A percentile compares a stretch with the other conserved stretches of the same genome.
phyloP scores from a whole-genome alignment of 1,284 basidiomycete species.

The Meira nashicola region DNA sequence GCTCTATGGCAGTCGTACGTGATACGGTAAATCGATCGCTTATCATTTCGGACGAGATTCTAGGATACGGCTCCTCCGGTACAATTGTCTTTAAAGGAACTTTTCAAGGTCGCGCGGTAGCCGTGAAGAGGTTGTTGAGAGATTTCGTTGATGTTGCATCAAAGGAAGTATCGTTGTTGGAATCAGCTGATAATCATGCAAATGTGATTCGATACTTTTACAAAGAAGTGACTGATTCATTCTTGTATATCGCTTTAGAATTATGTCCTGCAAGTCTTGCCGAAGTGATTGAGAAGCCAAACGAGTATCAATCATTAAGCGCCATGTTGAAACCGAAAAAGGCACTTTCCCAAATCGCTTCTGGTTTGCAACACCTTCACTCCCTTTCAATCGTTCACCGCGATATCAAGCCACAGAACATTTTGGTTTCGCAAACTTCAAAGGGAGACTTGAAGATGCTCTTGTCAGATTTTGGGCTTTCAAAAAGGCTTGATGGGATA shows the following conservation, averaged over 20 bases:
- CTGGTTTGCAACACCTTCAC: conserved; percentile 84
- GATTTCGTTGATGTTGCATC: conserved; percentile 93
- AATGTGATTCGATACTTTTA: conserved; percentile 97
- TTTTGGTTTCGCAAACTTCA: conserved; percentile 62
- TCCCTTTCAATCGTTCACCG: conserved; percentile 93
- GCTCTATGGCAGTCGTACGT: not conserved
- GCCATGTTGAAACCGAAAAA: conserved; percentile 65
- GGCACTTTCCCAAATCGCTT: conserved; percentile 79
- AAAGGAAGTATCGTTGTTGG: conserved; percentile 87
- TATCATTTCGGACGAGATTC: conserved; percentile 45
- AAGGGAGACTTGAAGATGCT: conserved; percentile 46
- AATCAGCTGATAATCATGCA: conserved; percentile 86
- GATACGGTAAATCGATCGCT: conserved; percentile 20
- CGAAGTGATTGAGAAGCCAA: conserved; percentile 71
- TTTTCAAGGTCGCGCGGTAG: conserved; percentile 89
- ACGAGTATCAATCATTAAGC: conserved; percentile 36
- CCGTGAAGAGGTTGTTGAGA: conserved; percentile 88
- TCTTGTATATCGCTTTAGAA: conserved; percentile 95
- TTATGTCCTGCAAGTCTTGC: conserved; percentile 90
- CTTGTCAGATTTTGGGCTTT: conserved; percentile 51
- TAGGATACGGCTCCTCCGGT: conserved; percentile 88
- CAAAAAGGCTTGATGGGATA: conserved; percentile 46
- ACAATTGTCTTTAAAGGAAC: conserved; percentile 91
- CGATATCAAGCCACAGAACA: conserved; percentile 98
- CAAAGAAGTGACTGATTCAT: conserved; percentile 71